Percentiles rank a stretch among this genome's conserved stretches.
Conservation (phyloP, 768 basidiomycete genomes). For the Omphalotus guepiniiformis region DNA sequence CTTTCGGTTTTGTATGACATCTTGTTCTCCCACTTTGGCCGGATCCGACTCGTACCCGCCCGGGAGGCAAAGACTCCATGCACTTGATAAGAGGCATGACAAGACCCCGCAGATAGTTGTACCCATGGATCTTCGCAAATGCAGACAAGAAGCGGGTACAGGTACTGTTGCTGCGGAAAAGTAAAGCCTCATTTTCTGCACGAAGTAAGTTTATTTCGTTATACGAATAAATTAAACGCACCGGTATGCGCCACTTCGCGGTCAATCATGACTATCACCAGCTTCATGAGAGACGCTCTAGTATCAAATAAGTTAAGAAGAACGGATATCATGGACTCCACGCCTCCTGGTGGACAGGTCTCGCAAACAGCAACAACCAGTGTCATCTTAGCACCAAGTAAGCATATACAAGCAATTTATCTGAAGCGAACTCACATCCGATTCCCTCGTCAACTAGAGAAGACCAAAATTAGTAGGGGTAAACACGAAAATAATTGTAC, state of each 20-base stretch:
- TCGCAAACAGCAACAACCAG: slow-evolving; percentile 86
- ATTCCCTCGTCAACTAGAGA: slow-evolving; percentile 63
- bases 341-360: slow-evolving; percentile 72
- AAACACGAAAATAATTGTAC: slow-evolving; percentile 19
- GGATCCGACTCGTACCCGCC: slow-evolving; percentile 81
- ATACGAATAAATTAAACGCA: slow-evolving; percentile 29
- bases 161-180: slow-evolving; percentile 87
- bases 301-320: slow-evolving; percentile 85
- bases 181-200: slow-evolving; percentile 68
- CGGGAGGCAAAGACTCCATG: slow-evolving; percentile 68
- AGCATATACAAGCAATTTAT: neutral
- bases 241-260: slow-evolving; percentile 78
- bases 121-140: slow-evolving; percentile 88
- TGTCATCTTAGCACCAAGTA: slow-evolving; percentile 66
- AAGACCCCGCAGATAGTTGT: slow-evolving; percentile 81
- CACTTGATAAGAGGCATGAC: slow-evolving; percentile 73
- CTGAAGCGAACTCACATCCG: slow-evolving; percentile 49
- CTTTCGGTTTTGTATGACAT: slow-evolving; percentile 60
- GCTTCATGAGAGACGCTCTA: slow-evolving; percentile 59
- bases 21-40: slow-evolving; percentile 49
- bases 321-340: slow-evolving; percentile 81
- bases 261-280: slow-evolving; percentile 84
- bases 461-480: slow-evolving; percentile 8
- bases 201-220: no score
- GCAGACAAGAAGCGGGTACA: slow-evolving; percentile 83